Evolutionary conservation across 495 filamentous ascomycete species (phyloP).

Genomic region (Penicillium cinerascens): DNA sequence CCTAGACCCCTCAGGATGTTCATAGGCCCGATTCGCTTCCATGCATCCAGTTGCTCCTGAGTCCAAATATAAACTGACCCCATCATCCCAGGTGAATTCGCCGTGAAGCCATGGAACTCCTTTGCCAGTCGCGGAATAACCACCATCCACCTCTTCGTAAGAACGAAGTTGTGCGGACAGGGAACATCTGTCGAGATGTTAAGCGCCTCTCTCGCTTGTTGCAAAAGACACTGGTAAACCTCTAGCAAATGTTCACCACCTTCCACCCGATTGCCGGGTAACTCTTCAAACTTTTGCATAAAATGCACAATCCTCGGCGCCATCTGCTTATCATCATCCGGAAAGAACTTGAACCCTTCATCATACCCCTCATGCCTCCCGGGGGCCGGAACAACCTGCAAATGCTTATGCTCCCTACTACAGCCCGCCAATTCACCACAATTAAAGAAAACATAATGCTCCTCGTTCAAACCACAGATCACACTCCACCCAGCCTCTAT

Average conservation of each 20-base stretch:
- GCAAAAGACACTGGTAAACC: conserved; percentile 11
- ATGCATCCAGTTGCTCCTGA: conserved; percentile 28
- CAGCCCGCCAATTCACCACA: conserved; percentile 34
- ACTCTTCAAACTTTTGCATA: conserved; percentile 2
- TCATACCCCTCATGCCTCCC: conserved; percentile 6
- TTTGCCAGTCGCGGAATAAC: conserved; percentile 32
- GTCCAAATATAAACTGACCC: conserved; percentile 34
- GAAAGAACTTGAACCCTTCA: conserved; percentile 13
- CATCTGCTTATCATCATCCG: conserved; percentile 4
- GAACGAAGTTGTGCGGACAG: conserved; percentile 40
- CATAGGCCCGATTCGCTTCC: conserved; percentile 25
- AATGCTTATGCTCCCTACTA: conserved; percentile 43
- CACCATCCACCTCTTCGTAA: conserved; percentile 37
- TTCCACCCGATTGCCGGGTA: background rate
- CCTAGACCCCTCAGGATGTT: conserved; percentile 22
- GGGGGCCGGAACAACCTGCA: conserved; percentile 35
- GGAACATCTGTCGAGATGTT: conserved; percentile 1
- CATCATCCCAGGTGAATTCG: conserved; percentile 40
- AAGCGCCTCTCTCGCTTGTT: conserved; percentile 17
- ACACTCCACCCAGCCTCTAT: conserved; percentile 19
- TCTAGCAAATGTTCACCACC: background rate
- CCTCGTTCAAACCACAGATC: conserved; percentile 11
- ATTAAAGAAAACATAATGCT: conserved; percentile 34
- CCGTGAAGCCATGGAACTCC: conserved; percentile 20
- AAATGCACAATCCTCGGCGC: conserved; percentile 5